Conservation (phyloP, 1,139 yeast species). For the Diutina neorugosa region DNA sequence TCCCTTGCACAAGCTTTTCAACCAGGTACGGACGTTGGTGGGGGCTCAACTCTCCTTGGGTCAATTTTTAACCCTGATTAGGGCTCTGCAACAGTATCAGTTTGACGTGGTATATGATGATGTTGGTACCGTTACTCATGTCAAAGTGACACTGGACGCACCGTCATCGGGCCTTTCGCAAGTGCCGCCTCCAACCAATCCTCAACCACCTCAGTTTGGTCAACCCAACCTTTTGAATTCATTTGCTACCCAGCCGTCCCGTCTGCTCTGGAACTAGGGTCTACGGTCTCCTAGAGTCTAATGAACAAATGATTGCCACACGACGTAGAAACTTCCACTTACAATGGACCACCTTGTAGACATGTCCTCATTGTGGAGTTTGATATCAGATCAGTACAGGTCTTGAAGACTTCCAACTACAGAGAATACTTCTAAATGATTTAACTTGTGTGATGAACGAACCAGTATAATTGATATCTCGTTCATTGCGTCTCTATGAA, state of each 20-base stretch:
- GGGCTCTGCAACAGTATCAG: constrained; percentile 9
- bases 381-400: too few species aligned
- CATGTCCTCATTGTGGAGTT: too few species aligned
- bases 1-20: constrained; percentile 22
- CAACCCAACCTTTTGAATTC: not conserved
- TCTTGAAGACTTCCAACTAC: too few species aligned
- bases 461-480: too few species aligned
- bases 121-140: constrained; percentile 32
- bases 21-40: constrained; percentile 7
- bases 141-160: constrained; percentile 12
- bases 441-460: too few species aligned
- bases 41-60: constrained; percentile 19
- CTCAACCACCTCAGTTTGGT: not conserved
- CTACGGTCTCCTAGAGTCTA: too few species aligned
- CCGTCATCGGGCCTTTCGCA: not conserved
- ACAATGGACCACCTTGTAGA: too few species aligned
- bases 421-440: too few species aligned
- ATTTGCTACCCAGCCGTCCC: not conserved
- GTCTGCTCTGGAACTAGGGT: not conserved
- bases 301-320: not conserved
- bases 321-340: too few species aligned
- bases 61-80: constrained; percentile 29
- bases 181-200: not conserved
- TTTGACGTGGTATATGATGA: constrained; percentile 39
- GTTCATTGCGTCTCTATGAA: too few species aligned